Evolutionary conservation across 2,329 filamentous ascomycete genomes (phyloP).

Genomic region (Dactylonectria macrodidyma): DNA sequence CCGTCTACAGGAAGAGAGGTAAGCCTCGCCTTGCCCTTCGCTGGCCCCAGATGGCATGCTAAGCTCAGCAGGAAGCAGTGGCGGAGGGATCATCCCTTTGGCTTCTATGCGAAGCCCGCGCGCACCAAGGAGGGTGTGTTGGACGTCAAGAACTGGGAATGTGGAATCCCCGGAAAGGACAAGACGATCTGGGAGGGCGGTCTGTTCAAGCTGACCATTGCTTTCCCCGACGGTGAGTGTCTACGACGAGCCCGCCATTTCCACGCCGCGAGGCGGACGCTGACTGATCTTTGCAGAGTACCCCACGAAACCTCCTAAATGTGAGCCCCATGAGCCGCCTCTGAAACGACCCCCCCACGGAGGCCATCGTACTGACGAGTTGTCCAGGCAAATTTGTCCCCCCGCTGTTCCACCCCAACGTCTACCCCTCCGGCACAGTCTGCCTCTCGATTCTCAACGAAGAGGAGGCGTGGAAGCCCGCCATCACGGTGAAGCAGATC

Average conservation of each 20-base stretch:
- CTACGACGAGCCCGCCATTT: conserved; percentile 11
- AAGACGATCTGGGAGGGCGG: conserved; percentile 99
- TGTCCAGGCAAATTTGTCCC: conserved; percentile 91
- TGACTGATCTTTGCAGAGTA: conserved; percentile 76
- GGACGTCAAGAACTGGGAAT: conserved; percentile 97
- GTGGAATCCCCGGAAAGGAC: conserved; percentile 94
- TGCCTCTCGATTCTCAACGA: conserved; percentile 98
- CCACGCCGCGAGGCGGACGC: conserved; percentile 22
- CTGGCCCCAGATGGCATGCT: conserved; percentile 34
- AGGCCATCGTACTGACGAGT: conserved; percentile 31
- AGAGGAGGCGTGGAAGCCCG: conserved; percentile 98
- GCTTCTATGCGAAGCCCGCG: conserved; percentile 92
- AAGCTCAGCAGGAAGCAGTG: conserved; percentile 84
- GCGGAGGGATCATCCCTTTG: conserved; percentile 96
- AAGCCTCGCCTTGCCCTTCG: conserved; percentile 49
- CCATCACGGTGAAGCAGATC: conserved; percentile 98
- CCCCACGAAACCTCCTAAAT: conserved; percentile 98
- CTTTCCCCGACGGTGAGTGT: conserved; percentile 88
- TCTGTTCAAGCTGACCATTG: conserved; percentile 93
- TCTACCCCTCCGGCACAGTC: conserved; percentile 97
- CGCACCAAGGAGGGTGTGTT: conserved; percentile 85
- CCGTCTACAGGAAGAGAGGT: conserved; percentile 90
- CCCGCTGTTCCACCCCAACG: conserved; percentile 97
- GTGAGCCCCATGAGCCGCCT: conserved; percentile 67
- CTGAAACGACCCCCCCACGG: neutral